Percentiles rank a stretch among this genome's conserved stretches.
Evolutionary conservation across 78 protist genomes (phyloP).

Genomic region (Bigelowiella natans): DNA sequence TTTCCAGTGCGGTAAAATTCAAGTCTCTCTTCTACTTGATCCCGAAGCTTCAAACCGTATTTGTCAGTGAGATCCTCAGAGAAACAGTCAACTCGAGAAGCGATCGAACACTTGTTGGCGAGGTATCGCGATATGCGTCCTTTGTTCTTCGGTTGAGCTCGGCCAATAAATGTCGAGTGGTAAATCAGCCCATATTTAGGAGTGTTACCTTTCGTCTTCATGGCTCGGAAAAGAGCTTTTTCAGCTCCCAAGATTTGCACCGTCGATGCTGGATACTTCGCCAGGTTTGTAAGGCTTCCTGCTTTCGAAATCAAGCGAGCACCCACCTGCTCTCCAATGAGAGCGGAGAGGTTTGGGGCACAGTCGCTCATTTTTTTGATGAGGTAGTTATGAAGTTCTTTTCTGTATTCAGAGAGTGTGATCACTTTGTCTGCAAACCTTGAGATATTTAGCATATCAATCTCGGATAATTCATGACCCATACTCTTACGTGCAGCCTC

Average conservation of each 20-base stretch:
- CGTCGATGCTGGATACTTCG: slow-evolving; percentile 99
- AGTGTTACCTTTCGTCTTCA: slow-evolving; percentile 43
- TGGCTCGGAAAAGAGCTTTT: slow-evolving; percentile 94
- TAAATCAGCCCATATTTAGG: slow-evolving; percentile 90
- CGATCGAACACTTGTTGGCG: slow-evolving; percentile 91
- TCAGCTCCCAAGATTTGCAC: slow-evolving; percentile 99
- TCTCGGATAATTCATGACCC: slow-evolving; percentile 49
- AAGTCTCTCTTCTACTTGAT: slow-evolving; percentile 84
- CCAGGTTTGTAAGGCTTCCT: slow-evolving; percentile 76
- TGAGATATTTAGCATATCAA: slow-evolving; percentile 68
- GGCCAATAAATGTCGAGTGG: slow-evolving; percentile 79
- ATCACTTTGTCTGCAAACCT: slow-evolving; percentile 74
- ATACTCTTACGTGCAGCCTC: slow-evolving; percentile 66
- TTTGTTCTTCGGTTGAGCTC: slow-evolving; percentile 76
- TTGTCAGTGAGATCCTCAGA: slow-evolving; percentile 21
- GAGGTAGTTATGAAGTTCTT: slow-evolving; percentile 58
- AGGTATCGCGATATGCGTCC: slow-evolving; percentile 95
- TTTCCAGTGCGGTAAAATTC: slow-evolving; percentile 68
- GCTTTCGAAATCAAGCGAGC: slow-evolving; percentile 56
- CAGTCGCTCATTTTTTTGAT: slow-evolving; percentile 70
- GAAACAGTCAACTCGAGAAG: slow-evolving; percentile 91
- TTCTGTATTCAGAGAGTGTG: slow-evolving; percentile 71
- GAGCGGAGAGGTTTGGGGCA: slow-evolving; percentile 91
- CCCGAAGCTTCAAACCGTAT: slow-evolving; percentile 74
- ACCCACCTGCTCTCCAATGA: slow-evolving; percentile 91